A percentile compares a stretch with the other conserved stretches of the same genome.
Conservation (phyloP, 1,139 yeast genomes). For the Williopsis jadinii region DNA sequence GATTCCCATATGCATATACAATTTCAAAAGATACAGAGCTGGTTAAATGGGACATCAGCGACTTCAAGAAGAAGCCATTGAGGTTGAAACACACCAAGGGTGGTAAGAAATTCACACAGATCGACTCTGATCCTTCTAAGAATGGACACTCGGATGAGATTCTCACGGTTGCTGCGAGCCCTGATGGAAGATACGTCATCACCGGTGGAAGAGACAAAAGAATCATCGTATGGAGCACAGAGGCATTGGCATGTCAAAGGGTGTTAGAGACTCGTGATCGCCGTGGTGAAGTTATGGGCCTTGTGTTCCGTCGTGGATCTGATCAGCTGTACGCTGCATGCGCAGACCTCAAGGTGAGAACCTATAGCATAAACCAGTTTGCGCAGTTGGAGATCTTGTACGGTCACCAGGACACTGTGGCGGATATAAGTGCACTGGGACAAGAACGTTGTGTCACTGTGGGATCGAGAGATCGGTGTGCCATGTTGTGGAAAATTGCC, state of each 20-base stretch:
- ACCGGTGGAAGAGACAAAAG: conserved; percentile 87
- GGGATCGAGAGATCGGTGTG: conserved; percentile 91
- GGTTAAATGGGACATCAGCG: conserved; percentile 68
- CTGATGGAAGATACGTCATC: conserved; percentile 81
- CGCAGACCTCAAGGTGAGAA: conserved; percentile 84
- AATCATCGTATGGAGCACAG: conserved; percentile 80
- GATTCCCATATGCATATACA: conserved; percentile 49
- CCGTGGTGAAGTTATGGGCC: conserved; percentile 63
- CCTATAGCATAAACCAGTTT: conserved; percentile 78
- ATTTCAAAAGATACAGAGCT: conserved; percentile 78
- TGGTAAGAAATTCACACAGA: conserved; percentile 48
- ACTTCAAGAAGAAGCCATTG: conserved; percentile 44
- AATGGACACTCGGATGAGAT: conserved; percentile 73
- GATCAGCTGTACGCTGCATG: conserved; percentile 91
- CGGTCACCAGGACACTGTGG: conserved; percentile 91
- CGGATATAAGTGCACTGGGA: conserved; percentile 70
- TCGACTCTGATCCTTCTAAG: conserved; percentile 37
- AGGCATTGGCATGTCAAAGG: conserved; percentile 65
- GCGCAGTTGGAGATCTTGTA: conserved; percentile 85
- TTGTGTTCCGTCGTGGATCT: conserved; percentile 71
- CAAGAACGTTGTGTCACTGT: conserved; percentile 93
- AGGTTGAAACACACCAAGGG: conserved; percentile 62
- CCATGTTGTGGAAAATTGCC: conserved; percentile 92
- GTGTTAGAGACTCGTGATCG: conserved; percentile 68
- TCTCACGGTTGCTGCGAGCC: conserved; percentile 72